Evolutionary conservation across 768 basidiomycete species (phyloP), one percentile per base, ranked within the genome.

Genomic region (Trametes coccinea): DNA sequence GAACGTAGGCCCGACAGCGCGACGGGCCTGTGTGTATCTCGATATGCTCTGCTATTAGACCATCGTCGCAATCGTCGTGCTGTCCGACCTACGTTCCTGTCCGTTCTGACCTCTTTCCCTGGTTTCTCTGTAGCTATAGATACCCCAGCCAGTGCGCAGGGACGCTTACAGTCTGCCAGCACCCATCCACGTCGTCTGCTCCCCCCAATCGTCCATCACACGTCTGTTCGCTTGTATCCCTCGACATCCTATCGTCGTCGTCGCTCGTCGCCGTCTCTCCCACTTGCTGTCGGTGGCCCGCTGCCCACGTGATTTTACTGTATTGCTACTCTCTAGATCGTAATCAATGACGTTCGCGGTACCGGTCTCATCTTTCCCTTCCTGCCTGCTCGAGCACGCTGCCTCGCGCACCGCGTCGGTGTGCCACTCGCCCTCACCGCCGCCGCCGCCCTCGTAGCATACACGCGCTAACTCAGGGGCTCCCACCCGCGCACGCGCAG

Each of bases 61-160:
- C 41, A 2, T 16, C 8, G 29, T 37, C 43, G 13, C 10, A 16
- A 30, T 10, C 29, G 30, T 39, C 40, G 45, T 47, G 44, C 13
- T 47, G n/a, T 47, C 14, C 43, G 43, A 14, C 17, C 33, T 37
- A 9, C 31, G 14, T 37, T 17, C 43, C n/a, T 22, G 31, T 8
- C 39, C 44, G 53, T 30, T 45, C 31, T 22, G 14, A 5, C 14
- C n/a, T 34, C 16, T 34, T 17, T 9, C 2, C 40, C n/a, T 45
- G 43, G 45, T 44, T 11, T 43, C 9, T n/a, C 30, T 59, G 57
- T 59, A 59, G 57, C 57, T 40, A 31, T 51, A 59, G 49, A 59
- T 44, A 33, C 48, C 57, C 22, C 57, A 48, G 48, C 57, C 17
- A 7, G 37, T 22, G 14, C 14, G 40, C 30, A 14, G 56, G 56